Percentiles rank a stretch among this genome's conserved stretches.
These are phyloP conservation scores for Pichia occidentalis DNA, from an alignment of 805 yeast genomes.

Conservation along the genomic window DNA sequence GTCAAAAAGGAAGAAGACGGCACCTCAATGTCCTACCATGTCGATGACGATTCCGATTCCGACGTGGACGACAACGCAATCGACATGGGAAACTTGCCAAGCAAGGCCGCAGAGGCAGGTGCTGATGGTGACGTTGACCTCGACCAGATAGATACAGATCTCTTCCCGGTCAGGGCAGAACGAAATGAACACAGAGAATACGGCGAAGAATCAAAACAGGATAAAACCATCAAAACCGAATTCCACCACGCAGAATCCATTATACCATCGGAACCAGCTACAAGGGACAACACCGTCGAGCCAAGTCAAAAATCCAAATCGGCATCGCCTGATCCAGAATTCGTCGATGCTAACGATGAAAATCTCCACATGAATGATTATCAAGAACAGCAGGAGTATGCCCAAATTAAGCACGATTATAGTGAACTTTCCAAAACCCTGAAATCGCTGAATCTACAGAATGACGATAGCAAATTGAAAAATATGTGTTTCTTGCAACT, in stretches of 20 bases:
- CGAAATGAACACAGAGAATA: constrained; percentile 40
- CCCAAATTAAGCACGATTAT: constrained; percentile 34
- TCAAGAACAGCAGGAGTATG: constrained; percentile 33
- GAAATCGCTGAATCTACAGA: constrained; percentile 12
- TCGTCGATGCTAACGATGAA: constrained; percentile 7
- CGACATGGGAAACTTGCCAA: constrained; percentile 8
- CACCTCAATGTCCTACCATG: constrained; percentile 6
- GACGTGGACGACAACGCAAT: constrained; percentile 32
- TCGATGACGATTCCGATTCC: constrained; percentile 27
- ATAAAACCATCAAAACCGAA: constrained; percentile 30
- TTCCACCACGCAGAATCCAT: constrained; percentile 23
- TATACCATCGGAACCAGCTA: constrained; percentile 18
- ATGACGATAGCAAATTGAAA: constrained; percentile 5
- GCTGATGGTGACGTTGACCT: constrained; percentile 18
- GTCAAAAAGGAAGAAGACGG: constrained; percentile 14
- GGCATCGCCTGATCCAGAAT: constrained; percentile 11
- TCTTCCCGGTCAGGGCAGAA: constrained; percentile 68
- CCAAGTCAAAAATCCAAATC: neutral
- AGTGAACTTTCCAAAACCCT: constrained; percentile 14
- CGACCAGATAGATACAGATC: constrained; percentile 42
- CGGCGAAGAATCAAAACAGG: constrained; percentile 27
- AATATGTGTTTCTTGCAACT: constrained; percentile 26
- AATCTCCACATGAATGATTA: constrained; percentile 20
- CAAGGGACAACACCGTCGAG: constrained; percentile 22
- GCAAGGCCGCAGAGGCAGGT: constrained; percentile 1